Evolutionary conservation across 768 basidiomycete genomes (phyloP).

Genomic region (Amyloporia xantha): DNA sequence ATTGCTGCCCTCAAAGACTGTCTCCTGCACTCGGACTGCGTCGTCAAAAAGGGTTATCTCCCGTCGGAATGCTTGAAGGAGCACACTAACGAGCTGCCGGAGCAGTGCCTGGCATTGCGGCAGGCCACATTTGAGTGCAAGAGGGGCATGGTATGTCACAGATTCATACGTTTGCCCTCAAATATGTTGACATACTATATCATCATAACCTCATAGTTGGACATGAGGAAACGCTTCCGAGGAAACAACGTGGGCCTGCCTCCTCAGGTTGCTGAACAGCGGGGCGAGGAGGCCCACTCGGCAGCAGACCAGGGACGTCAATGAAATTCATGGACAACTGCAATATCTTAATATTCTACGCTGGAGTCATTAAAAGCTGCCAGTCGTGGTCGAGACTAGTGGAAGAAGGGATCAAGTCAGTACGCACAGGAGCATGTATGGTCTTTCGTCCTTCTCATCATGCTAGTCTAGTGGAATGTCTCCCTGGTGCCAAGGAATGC

Average conservation of each 20-base stretch:
- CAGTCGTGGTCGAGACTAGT: too few species aligned
- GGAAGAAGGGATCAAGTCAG: too few species aligned
- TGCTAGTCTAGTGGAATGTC: too few species aligned
- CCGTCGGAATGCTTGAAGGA: slow-evolving; percentile 82
- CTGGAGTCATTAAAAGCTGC: too few species aligned
- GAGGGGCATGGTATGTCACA: slow-evolving; percentile 66
- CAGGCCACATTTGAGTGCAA: slow-evolving; percentile 89
- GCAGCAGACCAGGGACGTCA: too few species aligned
- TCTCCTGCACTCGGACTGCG: slow-evolving; percentile 80
- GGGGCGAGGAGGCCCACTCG: neutral
- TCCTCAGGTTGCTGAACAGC: neutral
- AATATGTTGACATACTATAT: neutral
- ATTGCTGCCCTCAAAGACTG: slow-evolving; percentile 78
- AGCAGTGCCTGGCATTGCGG: slow-evolving; percentile 71
- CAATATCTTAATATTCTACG: too few species aligned
- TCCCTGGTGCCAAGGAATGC: too few species aligned
- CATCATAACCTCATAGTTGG: slow-evolving; percentile 14
- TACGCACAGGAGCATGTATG: too few species aligned
- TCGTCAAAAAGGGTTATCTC: slow-evolving; percentile 66
- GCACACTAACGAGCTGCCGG: slow-evolving; percentile 70
- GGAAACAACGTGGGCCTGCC: slow-evolving; percentile 16
- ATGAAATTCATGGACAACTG: too few species aligned
- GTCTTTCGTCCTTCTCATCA: too few species aligned
- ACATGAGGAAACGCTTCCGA: slow-evolving; percentile 26
- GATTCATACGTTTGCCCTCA: neutral